A percentile compares a stretch with the other conserved stretches of the same genome.
Conservation (phyloP, 2,329 filamentous ascomycete genomes). For the Talaromyces sp. region DNA sequence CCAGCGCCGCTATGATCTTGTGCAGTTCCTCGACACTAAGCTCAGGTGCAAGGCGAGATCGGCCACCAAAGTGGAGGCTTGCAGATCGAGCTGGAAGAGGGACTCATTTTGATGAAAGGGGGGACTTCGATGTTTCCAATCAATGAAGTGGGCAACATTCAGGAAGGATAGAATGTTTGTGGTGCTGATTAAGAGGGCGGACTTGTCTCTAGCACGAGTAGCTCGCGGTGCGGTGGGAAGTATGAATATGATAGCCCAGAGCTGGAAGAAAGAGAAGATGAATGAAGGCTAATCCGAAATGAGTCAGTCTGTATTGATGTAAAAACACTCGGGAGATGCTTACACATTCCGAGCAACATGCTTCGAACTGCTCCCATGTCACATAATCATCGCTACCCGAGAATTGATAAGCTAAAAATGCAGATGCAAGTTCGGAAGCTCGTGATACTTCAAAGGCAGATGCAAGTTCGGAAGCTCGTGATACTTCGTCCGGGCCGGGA, state of each 20-base stretch:
- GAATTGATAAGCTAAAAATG: background rate
- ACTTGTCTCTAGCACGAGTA: background rate
- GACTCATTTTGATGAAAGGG: background rate
- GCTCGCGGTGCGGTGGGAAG: background rate
- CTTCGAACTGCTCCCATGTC: background rate
- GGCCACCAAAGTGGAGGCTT: background rate
- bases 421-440: too few species aligned
- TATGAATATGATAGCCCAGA: slow-evolving; percentile 5
- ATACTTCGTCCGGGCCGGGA: background rate
- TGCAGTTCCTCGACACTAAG: background rate
- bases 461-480: slow-evolving; percentile 1
- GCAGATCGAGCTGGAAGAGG: background rate
- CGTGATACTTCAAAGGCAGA: too few species aligned
- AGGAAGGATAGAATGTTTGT: background rate
- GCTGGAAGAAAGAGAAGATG: slow-evolving; percentile 1
- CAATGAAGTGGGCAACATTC: background rate
- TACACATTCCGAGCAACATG: background rate
- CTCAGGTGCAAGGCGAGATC: background rate
- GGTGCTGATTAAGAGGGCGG: background rate
- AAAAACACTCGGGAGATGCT: background rate
- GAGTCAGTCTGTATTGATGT: background rate
- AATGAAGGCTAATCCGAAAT: background rate
- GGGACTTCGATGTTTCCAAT: background rate
- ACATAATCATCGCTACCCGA: background rate
- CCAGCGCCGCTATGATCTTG: background rate